phyloP scores from a whole-genome alignment of 164 flowering plant species.

The Tinospora cordifolia region DNA sequence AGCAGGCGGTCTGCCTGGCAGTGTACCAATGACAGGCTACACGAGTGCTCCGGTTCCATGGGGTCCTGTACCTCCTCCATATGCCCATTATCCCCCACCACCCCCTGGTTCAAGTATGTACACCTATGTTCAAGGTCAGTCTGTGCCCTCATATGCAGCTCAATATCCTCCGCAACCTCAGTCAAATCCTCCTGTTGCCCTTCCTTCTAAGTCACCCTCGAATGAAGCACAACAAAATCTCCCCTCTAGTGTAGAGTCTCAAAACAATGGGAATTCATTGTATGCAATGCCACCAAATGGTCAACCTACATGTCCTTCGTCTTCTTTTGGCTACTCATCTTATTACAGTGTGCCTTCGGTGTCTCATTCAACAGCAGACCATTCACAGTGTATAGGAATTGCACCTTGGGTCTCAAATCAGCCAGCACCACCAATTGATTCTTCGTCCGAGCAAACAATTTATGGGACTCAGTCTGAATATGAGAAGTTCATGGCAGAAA shows the following conservation, averaged over 20 bases:
- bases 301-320: constrained; percentile 44
- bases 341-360: constrained; percentile 48
- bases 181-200: constrained; percentile 38
- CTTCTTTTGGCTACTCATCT: constrained; percentile 50
- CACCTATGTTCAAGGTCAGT: constrained; percentile 53
- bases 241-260: constrained; percentile 25
- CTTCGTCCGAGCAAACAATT: constrained; percentile 45
- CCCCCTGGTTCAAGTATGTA: constrained; percentile 71
- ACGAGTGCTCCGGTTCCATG: constrained; percentile 70
- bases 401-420: constrained; percentile 74
- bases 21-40: constrained; percentile 41
- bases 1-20: constrained; percentile 49
- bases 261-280: constrained; percentile 13
- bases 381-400: constrained; percentile 37
- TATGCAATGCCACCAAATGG: constrained; percentile 31
- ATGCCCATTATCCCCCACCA: constrained; percentile 48
- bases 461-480: constrained; percentile 64
- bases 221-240: constrained; percentile 46
- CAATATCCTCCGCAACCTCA: constrained; percentile 61
- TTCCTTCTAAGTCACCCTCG: constrained; percentile 38
- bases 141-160: constrained; percentile 52
- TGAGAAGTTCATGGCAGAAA: constrained; percentile 89
- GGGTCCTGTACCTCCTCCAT: constrained; percentile 63
- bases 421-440: constrained; percentile 36
- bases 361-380: constrained; percentile 34